These are phyloP conservation scores for Solanum clarkiae DNA, from an alignment of 257 asterid genomes.

Conservation along the genomic window DNA sequence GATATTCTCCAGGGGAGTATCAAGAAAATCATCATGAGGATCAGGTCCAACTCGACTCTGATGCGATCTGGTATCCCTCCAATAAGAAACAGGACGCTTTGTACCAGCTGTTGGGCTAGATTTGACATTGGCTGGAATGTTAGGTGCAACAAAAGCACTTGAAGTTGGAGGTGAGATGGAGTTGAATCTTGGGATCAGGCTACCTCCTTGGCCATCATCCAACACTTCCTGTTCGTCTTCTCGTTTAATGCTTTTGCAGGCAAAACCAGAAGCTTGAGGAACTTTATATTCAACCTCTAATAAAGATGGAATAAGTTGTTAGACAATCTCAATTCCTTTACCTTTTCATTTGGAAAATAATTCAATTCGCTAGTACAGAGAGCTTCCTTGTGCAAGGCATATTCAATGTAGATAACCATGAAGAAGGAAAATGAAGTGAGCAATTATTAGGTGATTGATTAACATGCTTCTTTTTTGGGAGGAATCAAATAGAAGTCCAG, in stretches of 20 bases:
- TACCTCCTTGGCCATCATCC: conserved; percentile 19
- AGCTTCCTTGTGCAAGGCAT: neutral
- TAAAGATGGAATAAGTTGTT: neutral
- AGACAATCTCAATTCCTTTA: neutral
- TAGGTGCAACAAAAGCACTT: conserved; percentile 22
- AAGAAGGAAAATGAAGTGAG: neutral
- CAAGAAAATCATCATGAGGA: conserved; percentile 85
- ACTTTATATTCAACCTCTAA: conserved; percentile 26
- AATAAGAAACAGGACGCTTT: conserved; percentile 68
- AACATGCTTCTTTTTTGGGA: neutral
- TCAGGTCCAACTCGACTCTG: conserved; percentile 78
- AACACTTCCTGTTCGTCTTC: conserved; percentile 19
- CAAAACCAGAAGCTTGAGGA: conserved; percentile 13
- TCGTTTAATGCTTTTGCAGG: conserved; percentile 18
- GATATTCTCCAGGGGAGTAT: conserved; percentile 72
- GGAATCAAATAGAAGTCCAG: neutral
- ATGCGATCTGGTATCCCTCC: conserved; percentile 93
- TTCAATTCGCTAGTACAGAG: neutral
- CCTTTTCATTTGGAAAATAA: neutral
- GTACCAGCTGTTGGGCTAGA: conserved; percentile 55
- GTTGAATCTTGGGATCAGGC: conserved; percentile 21
- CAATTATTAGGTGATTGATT: neutral
- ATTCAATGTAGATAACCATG: neutral
- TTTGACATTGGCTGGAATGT: conserved; percentile 22
- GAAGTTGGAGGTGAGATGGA: conserved; percentile 34